phyloP scores from a whole-genome alignment of 1,139 yeast genomes.

The Yamadazyma taylorii region DNA sequence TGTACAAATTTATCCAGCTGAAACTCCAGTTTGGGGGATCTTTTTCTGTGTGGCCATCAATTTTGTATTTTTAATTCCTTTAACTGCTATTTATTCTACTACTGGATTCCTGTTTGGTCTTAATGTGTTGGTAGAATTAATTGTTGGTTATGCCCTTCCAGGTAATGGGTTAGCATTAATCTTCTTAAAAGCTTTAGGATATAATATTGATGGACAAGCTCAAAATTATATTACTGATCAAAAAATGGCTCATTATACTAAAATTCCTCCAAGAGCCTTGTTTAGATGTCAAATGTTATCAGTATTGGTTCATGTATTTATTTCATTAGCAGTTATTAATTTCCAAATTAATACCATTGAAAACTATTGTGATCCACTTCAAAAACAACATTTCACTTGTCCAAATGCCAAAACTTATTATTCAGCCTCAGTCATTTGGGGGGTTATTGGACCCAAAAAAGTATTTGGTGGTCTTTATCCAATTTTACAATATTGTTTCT shows the following conservation, averaged over 20 bases:
- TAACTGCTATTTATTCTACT: constrained; percentile 47
- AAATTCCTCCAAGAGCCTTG: constrained; percentile 58
- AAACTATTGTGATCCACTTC: constrained; percentile 44
- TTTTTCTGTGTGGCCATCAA: constrained; percentile 56
- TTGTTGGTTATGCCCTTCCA: constrained; percentile 63
- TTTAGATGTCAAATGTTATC: constrained; percentile 58
- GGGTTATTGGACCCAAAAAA: constrained; percentile 59
- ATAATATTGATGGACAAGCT: constrained; percentile 61
- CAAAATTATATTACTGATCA: constrained; percentile 54
- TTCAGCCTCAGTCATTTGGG: constrained; percentile 56
- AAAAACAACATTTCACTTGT: constrained; percentile 46
- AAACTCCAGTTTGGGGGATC: constrained; percentile 56
- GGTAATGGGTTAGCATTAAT: constrained; percentile 62
- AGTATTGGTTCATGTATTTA: constrained; percentile 37
- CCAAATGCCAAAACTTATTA: constrained; percentile 47
- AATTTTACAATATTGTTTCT: constrained; percentile 47
- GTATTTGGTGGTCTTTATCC: constrained; percentile 53
- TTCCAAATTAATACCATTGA: constrained; percentile 41
- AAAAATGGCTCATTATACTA: constrained; percentile 61
- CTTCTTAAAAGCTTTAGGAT: constrained; percentile 58
- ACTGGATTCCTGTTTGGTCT: constrained; percentile 55
- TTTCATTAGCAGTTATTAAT: constrained; percentile 51
- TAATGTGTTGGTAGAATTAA: constrained; percentile 59
- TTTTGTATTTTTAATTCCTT: constrained; percentile 54
- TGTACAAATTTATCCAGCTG: constrained; percentile 43